Base-by-base conservation (phyloP, 768 basidiomycete species). In the Coprinopsis strossmayeri region DNA sequence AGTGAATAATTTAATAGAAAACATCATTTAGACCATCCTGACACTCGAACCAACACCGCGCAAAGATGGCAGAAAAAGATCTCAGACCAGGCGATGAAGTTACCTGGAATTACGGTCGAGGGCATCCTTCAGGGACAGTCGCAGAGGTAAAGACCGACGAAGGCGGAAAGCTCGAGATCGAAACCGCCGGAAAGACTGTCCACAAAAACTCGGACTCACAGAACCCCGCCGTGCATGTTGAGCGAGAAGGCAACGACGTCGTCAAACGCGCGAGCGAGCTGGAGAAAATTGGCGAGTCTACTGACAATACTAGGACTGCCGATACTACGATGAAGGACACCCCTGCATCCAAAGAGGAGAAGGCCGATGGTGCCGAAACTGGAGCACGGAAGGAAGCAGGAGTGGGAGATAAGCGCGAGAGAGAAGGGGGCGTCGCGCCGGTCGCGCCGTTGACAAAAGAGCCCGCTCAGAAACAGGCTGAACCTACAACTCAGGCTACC, bases 81-180 rank as follows among this genome's bases (percentile, higher is more conserved):
- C 49, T 65, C 39, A 54, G 61, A 21, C 57, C 60, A 53, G 64
- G 62, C 34, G 62, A 65, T 45, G 52, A 62, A 60, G 62, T 62
- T 13, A 53, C 55, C 15, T 62, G 62, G 64, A 64, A 64, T 20
- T 63, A 55, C 52, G 61, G 60, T 25, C 45, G 34, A 17, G 53
- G 53, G 11, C 45, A 59, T 4, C 61, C 61, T 3, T 48, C 53
- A 1, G 64, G 62, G 5, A 58, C 55, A 3, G 60, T 61, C n/a
- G 59, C 49, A 11, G 63, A 60, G 27, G 48, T 64, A 3, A 49
- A 57, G 39, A 59, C 57, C 2, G 46, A 55, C 3, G 37, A 17
- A 9, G 50, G 50, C 13, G 59, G 60, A 3, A 49, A 58, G 34
- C 59, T 62, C 46, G 61, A 63, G 43, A 62, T 62, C 35, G 58